Base-by-base conservation (phyloP, 768 basidiomycete genomes). In the Boletus vermiculosoides region DNA sequence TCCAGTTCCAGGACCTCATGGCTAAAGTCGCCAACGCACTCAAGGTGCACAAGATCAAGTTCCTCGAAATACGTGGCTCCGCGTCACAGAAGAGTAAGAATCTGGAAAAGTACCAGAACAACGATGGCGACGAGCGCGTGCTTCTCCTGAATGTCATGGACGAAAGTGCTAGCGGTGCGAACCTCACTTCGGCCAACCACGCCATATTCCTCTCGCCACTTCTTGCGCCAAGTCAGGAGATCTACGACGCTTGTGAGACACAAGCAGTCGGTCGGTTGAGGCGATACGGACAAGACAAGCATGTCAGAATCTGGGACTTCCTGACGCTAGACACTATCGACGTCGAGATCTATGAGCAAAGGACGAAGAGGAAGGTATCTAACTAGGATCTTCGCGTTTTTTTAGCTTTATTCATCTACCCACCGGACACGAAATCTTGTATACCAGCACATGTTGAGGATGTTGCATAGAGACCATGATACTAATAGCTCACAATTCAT, bases 1-100 rank as follows among this genome's bases (percentile, higher is more conserved):
- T 96, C n/a, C 95, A 98, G 67, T 98, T 95, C 80, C 87, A 84
- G 6, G 94, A 97, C 73, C 80, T 98, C 56, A 92, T 90, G 83
- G 85, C 85, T 68, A 97, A 96, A 71, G 90, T 97, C 31, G 85
- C 85, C 9, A 89, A 93, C 59, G 92, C 93, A 0, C 81, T 98
- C 60, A 76, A 71, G 2, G 82, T 83, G 52, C 80, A 92, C 67
- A 81, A 83, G 44, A 84, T 97, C 65, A 78, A 80, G 42, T 92
- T 83, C 75, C 80, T 92, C 50, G 87, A 92, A 67, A 91, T 96
- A 73, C 85, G 83, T 56, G 93, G 94, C 41, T 81, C 83, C 5
- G 87, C 90, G 5, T 80, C 83, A 49, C 76, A 80, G 62, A 90
- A 88, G 77, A 92, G 90, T 72, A 90, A 90, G 66, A 87, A 84